Conservation (phyloP, 306 rosid species). For the Sphenostylis stenocarpa region DNA sequence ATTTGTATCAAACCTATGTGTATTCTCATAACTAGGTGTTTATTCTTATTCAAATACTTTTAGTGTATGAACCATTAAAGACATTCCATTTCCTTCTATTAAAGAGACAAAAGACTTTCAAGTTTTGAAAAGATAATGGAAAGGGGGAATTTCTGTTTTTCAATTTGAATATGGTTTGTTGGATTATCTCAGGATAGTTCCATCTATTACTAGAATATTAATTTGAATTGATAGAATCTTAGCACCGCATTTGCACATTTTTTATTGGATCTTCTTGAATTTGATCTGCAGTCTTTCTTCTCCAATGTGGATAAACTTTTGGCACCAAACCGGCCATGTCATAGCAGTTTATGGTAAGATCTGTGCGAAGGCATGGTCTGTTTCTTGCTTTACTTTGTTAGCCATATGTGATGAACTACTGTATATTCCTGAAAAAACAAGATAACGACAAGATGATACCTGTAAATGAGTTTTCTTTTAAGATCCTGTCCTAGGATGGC, state of each 20-base stretch:
- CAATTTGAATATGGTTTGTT: slow-evolving; percentile 18
- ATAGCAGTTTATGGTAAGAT: slow-evolving; percentile 88
- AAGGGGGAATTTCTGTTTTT: background rate
- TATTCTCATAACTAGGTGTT: background rate
- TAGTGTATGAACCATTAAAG: background rate
- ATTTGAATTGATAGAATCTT: slow-evolving; percentile 10
- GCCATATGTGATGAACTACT: background rate
- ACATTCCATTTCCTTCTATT: background rate
- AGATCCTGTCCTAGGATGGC: background rate
- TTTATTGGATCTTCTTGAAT: slow-evolving; percentile 37
- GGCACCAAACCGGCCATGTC: slow-evolving; percentile 84
- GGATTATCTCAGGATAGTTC: slow-evolving; percentile 22
- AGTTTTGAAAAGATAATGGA: slow-evolving; percentile 14
- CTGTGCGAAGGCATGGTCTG: background rate
- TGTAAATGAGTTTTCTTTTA: background rate
- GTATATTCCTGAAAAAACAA: background rate
- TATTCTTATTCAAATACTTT: slow-evolving; percentile 4
- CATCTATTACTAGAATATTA: background rate
- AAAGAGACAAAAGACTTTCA: background rate
- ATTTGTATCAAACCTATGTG: background rate
- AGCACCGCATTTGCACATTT: slow-evolving; percentile 5
- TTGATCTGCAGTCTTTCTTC: slow-evolving; percentile 73
- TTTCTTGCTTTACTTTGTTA: slow-evolving; percentile 26
- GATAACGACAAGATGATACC: background rate
- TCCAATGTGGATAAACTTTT: slow-evolving; percentile 83